Base-by-base conservation (phyloP, 768 basidiomycete species). In the Galerina marginata region DNA sequence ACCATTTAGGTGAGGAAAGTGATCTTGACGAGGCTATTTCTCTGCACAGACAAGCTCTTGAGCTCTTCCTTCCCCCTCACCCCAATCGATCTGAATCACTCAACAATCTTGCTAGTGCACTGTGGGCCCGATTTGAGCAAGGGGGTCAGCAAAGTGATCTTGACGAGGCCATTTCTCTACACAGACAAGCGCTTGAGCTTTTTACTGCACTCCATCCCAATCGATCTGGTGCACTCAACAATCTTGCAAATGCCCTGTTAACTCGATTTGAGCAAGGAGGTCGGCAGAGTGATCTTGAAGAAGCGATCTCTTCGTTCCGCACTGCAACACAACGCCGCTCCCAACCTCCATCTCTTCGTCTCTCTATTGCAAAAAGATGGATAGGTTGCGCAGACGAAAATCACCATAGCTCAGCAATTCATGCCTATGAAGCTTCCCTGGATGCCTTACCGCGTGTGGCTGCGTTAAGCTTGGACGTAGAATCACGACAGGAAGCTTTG, bases 351-450 rank as follows among this genome's bases (percentile, higher is more conserved):
- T 48, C 53, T 26, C 2, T 7, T 0, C 54, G 54, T 39, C 56
- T 60, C 33, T 20, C 4, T 0, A 15, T 47, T 12, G 64, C 64
- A 16, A 60, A 50, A 26, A 50, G 10, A 39, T 62, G 64, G 64
- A 26, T 36, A n/a, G 25, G 42, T 26, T 47, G 36, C 45, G 64
- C 61, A 12, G 61, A 62, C 53, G 0, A 14, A 23, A 15, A 43
- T 45, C 56, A 54, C 4, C 56, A 60, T 33, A 1, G 20, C 14
- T 47, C 54, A 15, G 44, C 47, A 38, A 4, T 59, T 29, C 40
- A 59, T 4, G 64, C 64, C 16, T 65, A 61, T 56, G 54, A 56
- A 16, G 33, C 39, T 37, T 56, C 60, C 3, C 15, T 65, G 16
- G 7, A 46, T 2, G 9, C 29, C 29, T 25, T 65, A 29, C 56